Conservation (phyloP, 805 yeast species). For the Metschnikowia peoriensis region DNA sequence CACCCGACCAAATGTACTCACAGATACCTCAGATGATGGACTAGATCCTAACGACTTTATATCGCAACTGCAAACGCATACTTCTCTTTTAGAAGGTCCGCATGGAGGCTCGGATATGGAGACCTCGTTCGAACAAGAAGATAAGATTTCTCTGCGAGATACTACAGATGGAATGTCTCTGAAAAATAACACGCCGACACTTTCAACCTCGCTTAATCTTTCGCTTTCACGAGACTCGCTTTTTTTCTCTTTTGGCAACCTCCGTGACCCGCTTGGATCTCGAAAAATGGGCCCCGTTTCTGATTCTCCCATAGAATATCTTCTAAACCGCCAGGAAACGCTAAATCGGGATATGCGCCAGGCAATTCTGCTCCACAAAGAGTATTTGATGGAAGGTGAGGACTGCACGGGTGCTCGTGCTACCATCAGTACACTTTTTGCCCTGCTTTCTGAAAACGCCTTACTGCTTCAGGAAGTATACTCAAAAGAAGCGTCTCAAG, state of each 20-base stretch:
- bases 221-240: slow-evolving; percentile 6
- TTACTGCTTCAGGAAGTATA: slow-evolving; percentile 49
- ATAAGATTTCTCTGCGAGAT: neutral
- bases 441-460: slow-evolving; percentile 39
- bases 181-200: slow-evolving; percentile 9
- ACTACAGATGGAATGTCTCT: neutral
- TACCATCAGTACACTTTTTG: slow-evolving; percentile 2
- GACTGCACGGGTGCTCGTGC: slow-evolving; percentile 10
- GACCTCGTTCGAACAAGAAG: neutral
- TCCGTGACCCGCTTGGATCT: neutral
- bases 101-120: neutral
- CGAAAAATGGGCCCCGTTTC: neutral
- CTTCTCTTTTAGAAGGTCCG: neutral
- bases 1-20: neutral
- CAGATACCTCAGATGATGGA: slow-evolving; percentile 20
- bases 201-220: slow-evolving; percentile 6
- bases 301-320: slow-evolving; percentile 11
- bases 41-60: slow-evolving; percentile 22
- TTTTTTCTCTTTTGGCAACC: slow-evolving; percentile 8
- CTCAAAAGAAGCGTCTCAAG: slow-evolving; percentile 31
- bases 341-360: slow-evolving; percentile 4
- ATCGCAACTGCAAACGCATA: slow-evolving; percentile 9
- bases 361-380: slow-evolving; percentile 8
- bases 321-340: slow-evolving; percentile 8
- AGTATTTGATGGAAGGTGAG: slow-evolving; percentile 9